phyloP scores from a whole-genome alignment of 163 green algal genomes.

The Smithsoniella earleae region DNA sequence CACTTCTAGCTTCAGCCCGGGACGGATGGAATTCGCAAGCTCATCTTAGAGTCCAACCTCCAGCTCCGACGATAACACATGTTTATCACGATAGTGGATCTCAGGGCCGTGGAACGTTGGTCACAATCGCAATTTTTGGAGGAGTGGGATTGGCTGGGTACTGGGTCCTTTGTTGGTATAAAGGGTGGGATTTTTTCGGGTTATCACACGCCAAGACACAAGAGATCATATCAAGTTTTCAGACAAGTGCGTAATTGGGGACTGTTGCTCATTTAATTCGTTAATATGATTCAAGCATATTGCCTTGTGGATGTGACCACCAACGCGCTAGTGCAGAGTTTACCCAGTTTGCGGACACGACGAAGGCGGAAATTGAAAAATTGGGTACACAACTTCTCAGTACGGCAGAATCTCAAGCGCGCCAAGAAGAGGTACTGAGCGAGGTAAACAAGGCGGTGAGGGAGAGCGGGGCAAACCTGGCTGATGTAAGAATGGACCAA shows the following conservation, averaged over 20 bases:
- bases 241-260: background rate
- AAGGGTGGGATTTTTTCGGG: constrained; percentile 29
- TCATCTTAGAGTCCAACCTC: background rate
- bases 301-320: background rate
- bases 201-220: constrained; percentile 5
- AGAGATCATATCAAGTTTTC: background rate
- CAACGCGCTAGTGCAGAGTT: constrained; percentile 12
- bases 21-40: background rate
- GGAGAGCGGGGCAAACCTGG: background rate
- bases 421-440: background rate
- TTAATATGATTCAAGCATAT: background rate
- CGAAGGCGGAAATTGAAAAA: background rate
- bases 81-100: constrained; percentile 20
- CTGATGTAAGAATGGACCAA: background rate
- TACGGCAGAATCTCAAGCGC: background rate
- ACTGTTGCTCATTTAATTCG: background rate
- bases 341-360: background rate
- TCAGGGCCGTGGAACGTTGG: no score
- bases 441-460: background rate
- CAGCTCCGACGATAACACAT: constrained; percentile 20
- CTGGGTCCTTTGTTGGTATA: constrained; percentile 16
- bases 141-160: no score
- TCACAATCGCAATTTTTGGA: no score
- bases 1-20: background rate
- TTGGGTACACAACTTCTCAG: background rate